Base-by-base conservation (phyloP, 2,329 filamentous ascomycete genomes). In the Dichotomopilus funicola region DNA sequence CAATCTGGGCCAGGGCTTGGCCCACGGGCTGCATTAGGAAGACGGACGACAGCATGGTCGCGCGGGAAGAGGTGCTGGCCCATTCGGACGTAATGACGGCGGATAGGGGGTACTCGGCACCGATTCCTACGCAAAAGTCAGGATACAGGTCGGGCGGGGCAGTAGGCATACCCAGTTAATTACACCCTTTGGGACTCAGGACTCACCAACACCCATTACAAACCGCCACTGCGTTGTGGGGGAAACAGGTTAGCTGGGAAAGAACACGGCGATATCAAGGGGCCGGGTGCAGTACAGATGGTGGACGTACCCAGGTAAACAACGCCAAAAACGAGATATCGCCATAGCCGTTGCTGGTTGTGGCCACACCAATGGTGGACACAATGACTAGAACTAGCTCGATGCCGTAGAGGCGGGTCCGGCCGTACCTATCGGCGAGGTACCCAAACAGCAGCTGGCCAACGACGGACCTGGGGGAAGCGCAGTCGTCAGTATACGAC, bases 11-110 rank as follows among this genome's bases (percentile, higher is more conserved):
- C 1, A 84, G 73, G 1, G 86, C 78, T 64, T 87, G 84, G 5
- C 85, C 85, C 7, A 87, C 71, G 1, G 85, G 83, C 61, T 88
- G 85, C 79, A 86, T 86, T 62, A 86, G 75, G 65, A 88, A 87
- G 36, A 88, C 83, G 3, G 78, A 78, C 5, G 84, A 81, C 60
- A 88, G 72, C 84, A 87, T 87, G 19, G 77, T 80, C n/a, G 79
- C 80, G 49, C 85, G 74, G n/a, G 83, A 82, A 48, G 78, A 79
- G 0, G 82, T 86, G 52, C 77, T 80, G 5, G 78, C 73, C 72
- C 78, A 87, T 73, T 88, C 85, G 0, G 84, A 79, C 0, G 83
- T 85, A 37, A 88, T 88, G 7, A 87, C 80, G 0, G 84, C 83
- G 45, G 77, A 81, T 2, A 88, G 71, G 1, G 85, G 85, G 65